These are phyloP conservation scores for Chytriomyces sp. DNA, from an alignment of 192 early-diverging fungal species.

Conservation along the genomic window DNA sequence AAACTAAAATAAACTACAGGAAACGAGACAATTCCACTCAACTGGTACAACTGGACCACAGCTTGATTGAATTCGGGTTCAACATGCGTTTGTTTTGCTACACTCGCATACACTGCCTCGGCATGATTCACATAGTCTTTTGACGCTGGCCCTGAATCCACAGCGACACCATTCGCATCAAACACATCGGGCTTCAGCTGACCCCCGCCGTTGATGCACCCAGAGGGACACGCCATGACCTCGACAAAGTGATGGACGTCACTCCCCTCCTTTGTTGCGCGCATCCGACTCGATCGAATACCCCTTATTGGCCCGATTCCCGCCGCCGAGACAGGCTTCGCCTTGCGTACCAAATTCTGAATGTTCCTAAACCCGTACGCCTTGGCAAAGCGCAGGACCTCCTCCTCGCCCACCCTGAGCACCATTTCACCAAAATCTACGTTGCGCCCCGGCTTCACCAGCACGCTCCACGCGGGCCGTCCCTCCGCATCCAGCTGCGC, in stretches of 20 bases:
- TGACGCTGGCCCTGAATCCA: conserved; percentile 40
- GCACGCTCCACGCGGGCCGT: conserved; percentile 44
- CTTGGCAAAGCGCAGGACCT: conserved; percentile 75
- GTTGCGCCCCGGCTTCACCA: conserved; percentile 76
- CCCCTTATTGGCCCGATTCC: conserved; percentile 17
- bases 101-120: conserved; percentile 67
- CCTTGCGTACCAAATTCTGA: conserved; percentile 96
- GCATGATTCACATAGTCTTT: conserved; percentile 78
- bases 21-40: neutral
- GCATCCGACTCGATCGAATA: neutral
- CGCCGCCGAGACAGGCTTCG: conserved; percentile 57
- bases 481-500: neutral
- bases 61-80: conserved; percentile 70
- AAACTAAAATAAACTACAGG: neutral
- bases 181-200: conserved; percentile 69
- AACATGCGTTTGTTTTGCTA: conserved; percentile 34
- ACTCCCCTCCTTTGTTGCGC: neutral
- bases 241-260: conserved; percentile 85
- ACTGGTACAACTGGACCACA: conserved; percentile 66
- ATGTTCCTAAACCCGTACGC: conserved; percentile 97
- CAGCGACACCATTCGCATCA: neutral
- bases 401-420: conserved; percentile 27
- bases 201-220: conserved; percentile 97
- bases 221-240: conserved; percentile 96
- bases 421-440: conserved; percentile 74